Evolutionary conservation across 1,284 basidiomycete genomes (phyloP).

Genomic region (Malassezia slooffiae): DNA sequence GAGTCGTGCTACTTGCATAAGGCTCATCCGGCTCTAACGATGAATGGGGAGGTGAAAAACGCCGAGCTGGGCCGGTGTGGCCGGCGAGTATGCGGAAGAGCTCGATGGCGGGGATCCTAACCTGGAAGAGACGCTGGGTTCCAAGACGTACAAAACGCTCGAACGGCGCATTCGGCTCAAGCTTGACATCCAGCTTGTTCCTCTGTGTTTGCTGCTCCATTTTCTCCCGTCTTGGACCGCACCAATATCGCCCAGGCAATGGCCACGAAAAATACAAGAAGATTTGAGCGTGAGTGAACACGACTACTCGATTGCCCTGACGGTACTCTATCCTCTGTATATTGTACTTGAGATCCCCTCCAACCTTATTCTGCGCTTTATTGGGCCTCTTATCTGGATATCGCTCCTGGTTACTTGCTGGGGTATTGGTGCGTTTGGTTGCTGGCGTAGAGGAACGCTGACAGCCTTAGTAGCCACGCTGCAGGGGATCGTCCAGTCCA

Average conservation of each 20-base stretch:
- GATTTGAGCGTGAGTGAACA: too few species aligned
- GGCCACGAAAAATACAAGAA: too few species aligned
- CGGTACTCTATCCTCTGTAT: conserved; percentile 39
- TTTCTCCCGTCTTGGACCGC: too few species aligned
- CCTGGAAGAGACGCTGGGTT: not conserved
- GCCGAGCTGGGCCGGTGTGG: too few species aligned
- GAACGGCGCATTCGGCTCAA: conserved; percentile 20
- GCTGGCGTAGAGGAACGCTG: too few species aligned
- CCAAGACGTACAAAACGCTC: conserved; percentile 16
- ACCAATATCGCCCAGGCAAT: too few species aligned
- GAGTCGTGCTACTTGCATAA: too few species aligned
- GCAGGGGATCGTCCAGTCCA: conserved; percentile 28
- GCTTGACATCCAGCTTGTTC: conserved; percentile 33
- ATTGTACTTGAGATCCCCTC: conserved; percentile 37
- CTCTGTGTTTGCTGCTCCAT: conserved; percentile 27
- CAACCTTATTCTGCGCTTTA: conserved; percentile 30
- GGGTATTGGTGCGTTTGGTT: too few species aligned
- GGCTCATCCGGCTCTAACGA: too few species aligned
- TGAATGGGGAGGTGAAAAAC: too few species aligned
- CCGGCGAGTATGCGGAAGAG: too few species aligned
- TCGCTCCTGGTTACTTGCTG: conserved; percentile 27
- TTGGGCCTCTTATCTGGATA: conserved; percentile 31
- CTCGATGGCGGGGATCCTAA: too few species aligned
- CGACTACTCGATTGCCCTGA: conserved; percentile 12
- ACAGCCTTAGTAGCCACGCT: conserved; percentile 32